Evolutionary conservation across 1,284 basidiomycete species (phyloP), one percentile per base, ranked within the genome.

Genomic region (Boletus smithii): DNA sequence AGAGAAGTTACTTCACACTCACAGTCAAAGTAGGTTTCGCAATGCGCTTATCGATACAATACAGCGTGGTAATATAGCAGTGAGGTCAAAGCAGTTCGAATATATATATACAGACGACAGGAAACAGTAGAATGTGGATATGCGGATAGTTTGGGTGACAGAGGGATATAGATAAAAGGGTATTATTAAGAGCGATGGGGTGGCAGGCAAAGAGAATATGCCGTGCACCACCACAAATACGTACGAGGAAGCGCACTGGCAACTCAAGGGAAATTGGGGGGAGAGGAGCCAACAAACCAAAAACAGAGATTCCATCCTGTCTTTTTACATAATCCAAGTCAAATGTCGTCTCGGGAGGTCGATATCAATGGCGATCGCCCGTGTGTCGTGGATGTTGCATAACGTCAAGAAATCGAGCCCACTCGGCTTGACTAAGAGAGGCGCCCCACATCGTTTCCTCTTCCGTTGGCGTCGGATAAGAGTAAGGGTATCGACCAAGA

Each of bases 371-470:
- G 52, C 64, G 63, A 47, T 57, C 67, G 23, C 56, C 51, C 36
- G 63, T 52, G 33, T 64, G 61, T 50, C 59, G 63, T 58, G 72
- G 66, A 9, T 69, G 66, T 54, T 73, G 72, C 66, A 75, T 71
- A 29, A 69, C 73, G 50, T 74, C 68, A 52, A 76, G 60, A 53
- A 78, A 76, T 49, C 69, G 68, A 43, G 68, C 60, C 75, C 75
- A 82, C 60, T 82, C 80, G 32, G 75, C 73, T 51, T 80, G 79
- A 38, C 73, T 79, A 55, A 82, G 77, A 22, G 77, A 74, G 8
- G 80, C 73, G 26, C 80, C 80, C 80, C 80, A 82, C 69, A 81
- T 78, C 5, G 67, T 65, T 18, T 70, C 56, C 46, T 79, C 76
- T 44, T 79, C 77, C 34, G 71, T 71, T 27, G 54, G 34, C 29